Conservation (phyloP, 2,329 filamentous ascomycete species). For the Penicillium polonicum region DNA sequence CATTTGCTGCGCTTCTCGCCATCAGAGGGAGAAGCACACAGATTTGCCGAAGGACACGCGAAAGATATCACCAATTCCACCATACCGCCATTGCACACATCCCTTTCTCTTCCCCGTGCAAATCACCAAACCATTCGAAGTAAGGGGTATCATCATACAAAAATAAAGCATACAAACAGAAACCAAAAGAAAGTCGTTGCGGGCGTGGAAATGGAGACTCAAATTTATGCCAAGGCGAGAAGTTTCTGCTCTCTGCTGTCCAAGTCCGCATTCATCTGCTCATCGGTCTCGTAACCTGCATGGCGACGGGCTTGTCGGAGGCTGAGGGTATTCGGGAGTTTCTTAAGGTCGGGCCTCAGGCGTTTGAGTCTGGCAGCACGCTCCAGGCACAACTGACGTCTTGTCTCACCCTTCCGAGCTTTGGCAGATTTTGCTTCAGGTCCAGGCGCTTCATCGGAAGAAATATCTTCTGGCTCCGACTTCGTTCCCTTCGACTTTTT, state of each 20-base stretch:
- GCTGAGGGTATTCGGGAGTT: conserved; percentile 28
- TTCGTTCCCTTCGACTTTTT: neutral
- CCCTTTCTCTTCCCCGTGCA: neutral
- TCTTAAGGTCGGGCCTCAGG: conserved; percentile 30
- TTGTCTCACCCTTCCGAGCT: conserved; percentile 28
- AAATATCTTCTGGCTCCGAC: conserved; percentile 7
- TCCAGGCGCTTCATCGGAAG: conserved; percentile 1
- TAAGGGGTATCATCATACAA: conserved; percentile 15
- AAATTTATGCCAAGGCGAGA: conserved; percentile 1
- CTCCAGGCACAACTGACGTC: conserved; percentile 28
- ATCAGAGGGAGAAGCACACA: neutral
- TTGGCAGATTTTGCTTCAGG: conserved; percentile 14
- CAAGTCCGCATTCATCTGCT: conserved; percentile 36
- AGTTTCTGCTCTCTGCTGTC: conserved; percentile 23
- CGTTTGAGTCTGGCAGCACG: conserved; percentile 32
- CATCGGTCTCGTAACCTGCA: conserved; percentile 32
- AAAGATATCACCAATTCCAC: neutral
- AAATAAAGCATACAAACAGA: conserved; percentile 8
- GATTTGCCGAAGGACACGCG: neutral
- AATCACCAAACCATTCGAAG: conserved; percentile 9
- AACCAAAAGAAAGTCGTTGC: conserved; percentile 11
- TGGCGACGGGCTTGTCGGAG: conserved; percentile 32
- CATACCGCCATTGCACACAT: neutral
- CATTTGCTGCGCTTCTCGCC: neutral
- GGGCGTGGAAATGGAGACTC: neutral